Evolutionary conservation across 345 rosid genomes (phyloP).

Genomic region (Eucalyptus decipiens): DNA sequence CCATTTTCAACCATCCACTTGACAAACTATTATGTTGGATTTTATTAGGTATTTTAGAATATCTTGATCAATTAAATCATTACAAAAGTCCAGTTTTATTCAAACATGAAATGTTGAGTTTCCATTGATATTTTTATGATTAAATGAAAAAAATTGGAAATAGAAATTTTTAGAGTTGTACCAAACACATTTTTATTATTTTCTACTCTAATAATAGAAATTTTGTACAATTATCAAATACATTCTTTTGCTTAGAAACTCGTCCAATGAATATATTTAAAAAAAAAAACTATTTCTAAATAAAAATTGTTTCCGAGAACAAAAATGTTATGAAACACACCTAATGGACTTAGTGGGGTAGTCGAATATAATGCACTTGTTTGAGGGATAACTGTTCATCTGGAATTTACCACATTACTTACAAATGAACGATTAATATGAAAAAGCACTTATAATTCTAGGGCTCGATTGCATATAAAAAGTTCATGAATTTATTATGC

Average conservation of each 20-base stretch:
- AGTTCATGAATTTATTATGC: neutral
- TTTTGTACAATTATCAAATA: rapidly evolving
- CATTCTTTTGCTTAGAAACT: rapidly evolving
- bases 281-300: too few species aligned
- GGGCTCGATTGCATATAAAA: neutral
- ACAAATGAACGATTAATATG: neutral
- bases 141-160: too few species aligned
- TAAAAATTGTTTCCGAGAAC: rapidly evolving
- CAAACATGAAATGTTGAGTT: rapidly evolving
- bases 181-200: rapidly evolving
- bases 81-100: rapidly evolving
- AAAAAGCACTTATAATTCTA: neutral
- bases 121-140: too few species aligned
- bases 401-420: neutral
- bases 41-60: too few species aligned
- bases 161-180: rapidly evolving
- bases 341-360: neutral
- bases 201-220: rapidly evolving
- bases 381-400: neutral
- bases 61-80: too few species aligned
- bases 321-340: too few species aligned
- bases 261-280: rapidly evolving
- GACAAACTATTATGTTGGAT: rapidly evolving
- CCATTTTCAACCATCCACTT: rapidly evolving
- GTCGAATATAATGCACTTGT: neutral